Conservation (phyloP, 768 basidiomycete species). For the Boletellus ananiceps region DNA sequence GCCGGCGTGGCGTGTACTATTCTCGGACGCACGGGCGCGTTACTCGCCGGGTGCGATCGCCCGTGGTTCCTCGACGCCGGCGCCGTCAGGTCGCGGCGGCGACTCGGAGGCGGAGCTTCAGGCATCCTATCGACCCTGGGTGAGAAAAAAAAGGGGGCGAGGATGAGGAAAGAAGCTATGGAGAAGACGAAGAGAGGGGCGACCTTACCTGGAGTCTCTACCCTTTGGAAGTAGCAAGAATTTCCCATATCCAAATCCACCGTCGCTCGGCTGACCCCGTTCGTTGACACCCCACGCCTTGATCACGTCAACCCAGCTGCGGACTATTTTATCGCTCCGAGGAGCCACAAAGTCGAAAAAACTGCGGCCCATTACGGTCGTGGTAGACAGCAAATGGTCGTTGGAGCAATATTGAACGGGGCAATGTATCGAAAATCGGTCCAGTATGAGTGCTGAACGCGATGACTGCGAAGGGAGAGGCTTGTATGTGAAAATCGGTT, state of each 20-base stretch:
- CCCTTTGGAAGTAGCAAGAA: constrained; percentile 56
- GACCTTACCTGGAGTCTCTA: constrained; percentile 50
- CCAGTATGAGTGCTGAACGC: constrained; percentile 76
- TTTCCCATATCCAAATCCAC: constrained; percentile 78
- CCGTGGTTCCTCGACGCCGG: constrained; percentile 11
- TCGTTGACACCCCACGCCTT: constrained; percentile 86
- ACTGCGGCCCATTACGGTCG: constrained; percentile 54
- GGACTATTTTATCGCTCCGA: constrained; percentile 62
- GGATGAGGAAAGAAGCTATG: neutral
- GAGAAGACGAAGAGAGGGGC: neutral
- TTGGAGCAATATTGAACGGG: constrained; percentile 71
- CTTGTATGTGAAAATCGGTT: constrained; percentile 45
- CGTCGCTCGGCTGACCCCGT: constrained; percentile 76
- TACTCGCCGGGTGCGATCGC: constrained; percentile 5
- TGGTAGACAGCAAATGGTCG: constrained; percentile 57
- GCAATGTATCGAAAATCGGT: constrained; percentile 67
- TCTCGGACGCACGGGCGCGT: constrained; percentile 9
- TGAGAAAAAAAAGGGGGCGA: neutral
- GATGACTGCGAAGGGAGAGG: constrained; percentile 66
- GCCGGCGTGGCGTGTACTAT: constrained; percentile 1
- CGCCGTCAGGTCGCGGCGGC: constrained; percentile 28
- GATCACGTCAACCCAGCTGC: constrained; percentile 70
- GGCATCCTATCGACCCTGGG: constrained; percentile 25
- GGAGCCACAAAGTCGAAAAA: constrained; percentile 74
- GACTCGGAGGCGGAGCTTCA: constrained; percentile 26